Percentiles rank a stretch among this genome's conserved stretches.
Evolutionary conservation across 2,329 filamentous ascomycete species (phyloP).

Genomic region (Arthrobotrys pseudoclavata): DNA sequence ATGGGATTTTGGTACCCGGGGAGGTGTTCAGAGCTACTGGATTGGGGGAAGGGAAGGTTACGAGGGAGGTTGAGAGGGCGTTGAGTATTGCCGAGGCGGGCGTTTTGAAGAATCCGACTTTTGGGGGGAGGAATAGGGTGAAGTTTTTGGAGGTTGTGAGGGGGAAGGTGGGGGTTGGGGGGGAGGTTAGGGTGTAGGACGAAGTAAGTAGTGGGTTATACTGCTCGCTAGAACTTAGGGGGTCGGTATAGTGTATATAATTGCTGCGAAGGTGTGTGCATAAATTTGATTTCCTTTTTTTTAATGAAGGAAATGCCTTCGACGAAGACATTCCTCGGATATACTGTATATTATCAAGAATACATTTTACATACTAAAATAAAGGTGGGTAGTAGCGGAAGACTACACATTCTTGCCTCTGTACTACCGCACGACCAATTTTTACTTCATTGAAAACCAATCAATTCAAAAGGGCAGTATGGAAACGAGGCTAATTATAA

Average conservation of each 20-base stretch:
- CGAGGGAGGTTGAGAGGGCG: constrained; percentile 12
- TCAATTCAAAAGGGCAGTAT: too few relatives aligned
- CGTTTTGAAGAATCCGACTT: constrained; percentile 51
- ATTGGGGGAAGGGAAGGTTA: background rate
- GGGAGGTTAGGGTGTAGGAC: constrained; percentile 13
- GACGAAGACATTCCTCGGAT: background rate
- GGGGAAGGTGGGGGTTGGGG: constrained; percentile 33
- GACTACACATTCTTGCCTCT: background rate
- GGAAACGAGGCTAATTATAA: too few relatives aligned
- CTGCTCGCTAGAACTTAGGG: background rate
- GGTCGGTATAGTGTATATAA: constrained; percentile 27
- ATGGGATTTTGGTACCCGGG: constrained; percentile 48
- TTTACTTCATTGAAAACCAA: background rate
- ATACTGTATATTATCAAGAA: constrained; percentile 1
- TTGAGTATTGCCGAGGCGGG: constrained; percentile 45
- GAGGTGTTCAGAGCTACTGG: constrained; percentile 17
- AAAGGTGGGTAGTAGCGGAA: background rate
- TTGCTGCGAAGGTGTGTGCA: constrained; percentile 14
- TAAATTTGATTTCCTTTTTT: constrained; percentile 19
- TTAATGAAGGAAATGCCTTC: background rate
- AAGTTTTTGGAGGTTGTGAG: constrained; percentile 45
- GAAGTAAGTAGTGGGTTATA: too few relatives aligned
- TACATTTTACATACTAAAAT: too few relatives aligned
- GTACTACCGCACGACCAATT: background rate
- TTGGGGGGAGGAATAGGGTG: constrained; percentile 35